Base-by-base conservation (phyloP, 2,329 filamentous ascomycete genomes). In the Helicocarpus griseus region DNA sequence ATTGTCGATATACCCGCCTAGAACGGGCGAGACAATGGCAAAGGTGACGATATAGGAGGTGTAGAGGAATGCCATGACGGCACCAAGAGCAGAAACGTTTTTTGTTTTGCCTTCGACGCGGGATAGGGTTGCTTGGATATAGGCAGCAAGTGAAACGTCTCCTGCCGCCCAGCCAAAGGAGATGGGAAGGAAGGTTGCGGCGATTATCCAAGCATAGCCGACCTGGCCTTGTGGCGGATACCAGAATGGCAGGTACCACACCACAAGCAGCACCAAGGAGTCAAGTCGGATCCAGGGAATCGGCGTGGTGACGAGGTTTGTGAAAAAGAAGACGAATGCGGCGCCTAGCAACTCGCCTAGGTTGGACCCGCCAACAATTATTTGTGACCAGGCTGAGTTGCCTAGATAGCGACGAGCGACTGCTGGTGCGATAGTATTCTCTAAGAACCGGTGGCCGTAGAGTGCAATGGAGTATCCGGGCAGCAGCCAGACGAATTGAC, bases 21-120 rank as follows among this genome's bases (percentile, higher is more conserved):
- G 66, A 2, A 73, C 58, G 0, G 73, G 71, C 5, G 68, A 70
- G 19, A 67, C 61, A 44, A 76, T 69, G 31, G 73, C 73, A 57
- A 73, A 76, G 22, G 69, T 66, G 36, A 75, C 66, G 36, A 77
- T 74, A 56, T 77, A 77, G 6, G 71, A 71, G 5, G 67, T 73
- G 60, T 77, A 77, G 4, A 77, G 63, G 56, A 76, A 75, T 0
- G 73, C 72, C 74, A 77, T 77, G 38, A 77, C 73, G 1, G 75
- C 73, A 17, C 72, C 75, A 2, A 77, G 63, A 0, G 74, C 70
- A 2, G 73, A 75, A 1, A 77, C 72, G 39, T 74, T 70, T 43
- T 69, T 66, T 35, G 69, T 68, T 40, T 71, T 63, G 8, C 64
- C 64, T 55, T 77, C 74, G 24, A 72, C 63, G 22, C 73, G 65